Percentiles rank a stretch among this genome's conserved stretches.
These are phyloP conservation scores for Alternaria sp. DNA, from an alignment of 2,329 filamentous ascomycete genomes.

Conservation along the genomic window DNA sequence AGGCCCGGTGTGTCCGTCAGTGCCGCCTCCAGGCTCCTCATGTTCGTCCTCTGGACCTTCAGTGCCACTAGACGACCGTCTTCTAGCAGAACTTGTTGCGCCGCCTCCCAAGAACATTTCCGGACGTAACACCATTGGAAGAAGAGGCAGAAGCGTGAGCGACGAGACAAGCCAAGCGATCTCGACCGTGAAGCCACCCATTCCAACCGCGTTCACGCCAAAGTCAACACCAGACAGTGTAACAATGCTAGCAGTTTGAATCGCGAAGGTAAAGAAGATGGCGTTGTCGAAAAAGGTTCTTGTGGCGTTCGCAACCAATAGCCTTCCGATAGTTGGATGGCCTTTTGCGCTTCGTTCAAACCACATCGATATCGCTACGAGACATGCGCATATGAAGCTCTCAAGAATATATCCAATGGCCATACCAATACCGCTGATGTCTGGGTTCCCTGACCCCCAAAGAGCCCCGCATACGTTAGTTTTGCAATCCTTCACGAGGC, in stretches of 20 bases:
- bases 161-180: constrained; percentile 27
- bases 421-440: constrained; percentile 33
- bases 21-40: neutral
- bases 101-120: neutral
- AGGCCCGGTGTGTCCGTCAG: neutral
- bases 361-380: neutral
- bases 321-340: too few relatives aligned
- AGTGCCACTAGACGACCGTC: neutral
- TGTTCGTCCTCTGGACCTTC: too few relatives aligned
- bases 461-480: constrained; percentile 26
- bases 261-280: constrained; percentile 28
- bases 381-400: constrained; percentile 11
- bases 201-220: constrained; percentile 23
- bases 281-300: constrained; percentile 24
- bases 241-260: constrained; percentile 30
- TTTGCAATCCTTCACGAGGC: constrained; percentile 18
- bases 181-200: constrained; percentile 30
- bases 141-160: constrained; percentile 26
- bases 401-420: constrained; percentile 29
- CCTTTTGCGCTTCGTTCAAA: neutral
- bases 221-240: constrained; percentile 25
- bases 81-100: neutral
- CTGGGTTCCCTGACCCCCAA: constrained; percentile 32
- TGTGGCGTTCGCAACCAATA: constrained; percentile 5
- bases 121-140: constrained; percentile 14